phyloP scores from a whole-genome alignment of 768 basidiomycete genomes.

The Obba rivulosa region DNA sequence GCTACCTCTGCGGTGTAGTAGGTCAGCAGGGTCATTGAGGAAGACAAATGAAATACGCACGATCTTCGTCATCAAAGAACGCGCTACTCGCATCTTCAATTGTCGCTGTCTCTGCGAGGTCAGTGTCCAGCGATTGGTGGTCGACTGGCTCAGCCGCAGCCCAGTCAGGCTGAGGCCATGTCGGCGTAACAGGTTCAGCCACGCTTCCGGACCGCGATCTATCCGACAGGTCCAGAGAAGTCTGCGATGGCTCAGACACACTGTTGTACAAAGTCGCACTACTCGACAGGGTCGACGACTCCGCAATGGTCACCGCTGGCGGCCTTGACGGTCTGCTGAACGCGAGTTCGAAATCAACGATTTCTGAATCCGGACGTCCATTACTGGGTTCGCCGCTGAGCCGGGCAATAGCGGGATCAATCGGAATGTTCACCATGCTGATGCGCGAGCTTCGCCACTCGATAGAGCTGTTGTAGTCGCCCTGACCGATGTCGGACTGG shows the following conservation, averaged over 20 bases:
- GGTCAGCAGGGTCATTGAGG: neutral
- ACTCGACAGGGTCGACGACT: conserved; percentile 6
- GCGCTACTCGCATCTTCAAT: conserved; percentile 4
- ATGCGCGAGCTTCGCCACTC: conserved; percentile 64
- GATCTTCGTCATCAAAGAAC: conserved; percentile 20
- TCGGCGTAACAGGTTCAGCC: conserved; percentile 12
- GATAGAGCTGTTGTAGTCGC: conserved; percentile 70
- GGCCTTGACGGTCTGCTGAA: conserved; percentile 14
- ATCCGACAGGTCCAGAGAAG: conserved; percentile 19
- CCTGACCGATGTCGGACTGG: conserved; percentile 63
- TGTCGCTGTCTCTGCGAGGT: neutral
- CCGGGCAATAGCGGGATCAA: conserved; percentile 36
- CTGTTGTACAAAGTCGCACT: conserved; percentile 18
- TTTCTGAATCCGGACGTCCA: conserved; percentile 24
- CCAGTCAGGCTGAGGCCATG: conserved; percentile 10
- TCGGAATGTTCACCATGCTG: conserved; percentile 1
- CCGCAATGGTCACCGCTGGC: conserved; percentile 6
- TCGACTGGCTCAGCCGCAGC: conserved; percentile 5
- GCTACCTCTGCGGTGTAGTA: neutral
- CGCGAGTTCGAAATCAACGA: conserved; percentile 23
- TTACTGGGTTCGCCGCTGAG: conserved; percentile 37
- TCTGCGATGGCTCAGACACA: conserved; percentile 21
- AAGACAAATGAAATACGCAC: conserved; percentile 7
- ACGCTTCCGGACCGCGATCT: conserved; percentile 14
- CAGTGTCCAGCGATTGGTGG: conserved; percentile 2